Percentiles rank a stretch among this genome's conserved stretches.
phyloP scores from a whole-genome alignment of 441 rosid species.

The Gossypium schwendimanii region DNA sequence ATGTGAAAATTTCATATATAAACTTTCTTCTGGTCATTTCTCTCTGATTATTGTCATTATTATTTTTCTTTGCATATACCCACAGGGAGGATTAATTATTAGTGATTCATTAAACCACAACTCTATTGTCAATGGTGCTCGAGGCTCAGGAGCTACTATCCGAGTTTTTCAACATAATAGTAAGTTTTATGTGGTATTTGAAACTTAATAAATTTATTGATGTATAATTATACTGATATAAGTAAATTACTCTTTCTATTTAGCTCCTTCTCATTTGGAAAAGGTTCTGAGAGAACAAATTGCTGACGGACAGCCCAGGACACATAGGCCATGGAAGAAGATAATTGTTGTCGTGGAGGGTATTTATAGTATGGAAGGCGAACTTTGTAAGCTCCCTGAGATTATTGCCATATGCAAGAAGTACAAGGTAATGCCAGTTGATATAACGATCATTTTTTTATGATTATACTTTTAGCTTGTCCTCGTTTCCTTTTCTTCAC shows the following conservation, averaged over 20 bases:
- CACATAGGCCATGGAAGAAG: slow-evolving; percentile 93
- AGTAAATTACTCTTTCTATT: background rate
- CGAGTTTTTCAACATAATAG: slow-evolving; percentile 79
- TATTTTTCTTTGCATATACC: background rate
- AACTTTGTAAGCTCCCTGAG: slow-evolving; percentile 75
- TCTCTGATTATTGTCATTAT: background rate
- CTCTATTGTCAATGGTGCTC: slow-evolving; percentile 85
- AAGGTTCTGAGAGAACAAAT: slow-evolving; percentile 81
- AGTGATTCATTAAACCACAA: slow-evolving; percentile 88
- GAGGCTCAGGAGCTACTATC: slow-evolving; percentile 80
- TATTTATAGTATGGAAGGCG: slow-evolving; percentile 92
- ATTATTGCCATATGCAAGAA: slow-evolving; percentile 74
- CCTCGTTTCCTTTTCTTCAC: background rate
- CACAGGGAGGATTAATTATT: slow-evolving; percentile 68
- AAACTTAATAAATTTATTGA: background rate
- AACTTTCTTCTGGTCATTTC: background rate
- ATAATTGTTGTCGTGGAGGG: slow-evolving; percentile 79
- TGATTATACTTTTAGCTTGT: background rate
- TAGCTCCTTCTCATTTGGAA: slow-evolving; percentile 85
- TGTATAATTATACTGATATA: background rate
- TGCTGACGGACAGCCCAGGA: slow-evolving; percentile 83
- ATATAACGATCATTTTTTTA: background rate
- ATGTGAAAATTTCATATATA: background rate
- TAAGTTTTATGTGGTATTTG: slow-evolving; percentile 27
- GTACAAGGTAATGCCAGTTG: slow-evolving; percentile 46